phyloP scores from a whole-genome alignment of 1,284 basidiomycete species.

The Cryptococcus jaspeensis region DNA sequence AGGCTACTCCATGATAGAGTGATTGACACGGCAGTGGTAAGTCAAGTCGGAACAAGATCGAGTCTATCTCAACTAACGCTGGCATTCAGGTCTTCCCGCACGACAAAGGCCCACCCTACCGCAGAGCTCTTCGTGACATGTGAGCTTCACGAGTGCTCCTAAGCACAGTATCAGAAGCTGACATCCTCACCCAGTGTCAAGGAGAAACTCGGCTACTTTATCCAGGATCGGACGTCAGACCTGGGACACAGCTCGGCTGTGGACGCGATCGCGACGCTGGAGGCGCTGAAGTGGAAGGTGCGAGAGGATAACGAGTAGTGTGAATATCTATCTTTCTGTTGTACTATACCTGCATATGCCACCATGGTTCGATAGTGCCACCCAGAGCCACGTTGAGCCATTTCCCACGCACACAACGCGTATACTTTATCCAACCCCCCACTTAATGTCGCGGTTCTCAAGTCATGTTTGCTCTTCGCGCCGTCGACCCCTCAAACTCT shows the following conservation, averaged over 20 bases:
- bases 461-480: no score
- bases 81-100: constrained; percentile 69
- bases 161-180: background rate
- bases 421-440: no score
- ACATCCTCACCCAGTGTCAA: constrained; percentile 58
- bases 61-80: background rate
- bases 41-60: constrained; percentile 6
- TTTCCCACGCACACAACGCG: no score
- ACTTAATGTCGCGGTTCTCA: no score
- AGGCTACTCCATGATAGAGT: constrained; percentile 76
- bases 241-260: constrained; percentile 77
- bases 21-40: constrained; percentile 71
- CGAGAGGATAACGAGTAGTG: constrained; percentile 29
- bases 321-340: no score
- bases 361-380: no score
- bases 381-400: no score
- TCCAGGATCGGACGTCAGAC: constrained; percentile 65
- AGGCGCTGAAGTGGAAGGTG: constrained; percentile 63
- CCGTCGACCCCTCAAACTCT: no score
- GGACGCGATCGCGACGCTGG: constrained; percentile 63
- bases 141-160: constrained; percentile 52
- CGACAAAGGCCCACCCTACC: constrained; percentile 69
- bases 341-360: no score
- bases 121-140: constrained; percentile 75
- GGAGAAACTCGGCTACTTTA: constrained; percentile 70